phyloP scores from a whole-genome alignment of 495 filamentous ascomycete species.

The Talaromyces stipitatus region DNA sequence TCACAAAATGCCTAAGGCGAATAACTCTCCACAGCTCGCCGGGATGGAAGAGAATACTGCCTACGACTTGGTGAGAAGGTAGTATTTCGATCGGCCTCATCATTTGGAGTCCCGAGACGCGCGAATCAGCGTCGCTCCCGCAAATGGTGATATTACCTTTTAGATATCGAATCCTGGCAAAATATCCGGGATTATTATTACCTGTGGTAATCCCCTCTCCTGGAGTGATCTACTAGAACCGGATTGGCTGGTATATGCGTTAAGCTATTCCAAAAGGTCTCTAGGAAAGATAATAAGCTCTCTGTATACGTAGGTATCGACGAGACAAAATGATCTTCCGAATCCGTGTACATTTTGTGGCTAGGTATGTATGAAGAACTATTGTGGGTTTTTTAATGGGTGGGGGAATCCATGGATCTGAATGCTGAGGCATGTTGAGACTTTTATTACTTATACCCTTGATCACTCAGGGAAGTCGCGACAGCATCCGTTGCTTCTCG shows the following conservation, averaged over 20 bases:
- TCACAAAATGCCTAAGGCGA: too few species aligned
- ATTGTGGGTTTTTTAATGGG: not conserved
- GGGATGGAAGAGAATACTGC: too few species aligned
- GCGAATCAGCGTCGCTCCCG: too few species aligned
- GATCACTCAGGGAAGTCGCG: not conserved
- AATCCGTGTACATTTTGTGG: not conserved
- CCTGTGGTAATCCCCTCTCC: too few species aligned
- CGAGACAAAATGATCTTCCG: not conserved
- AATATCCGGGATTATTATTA: too few species aligned
- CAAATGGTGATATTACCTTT: too few species aligned
- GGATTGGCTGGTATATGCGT: not conserved
- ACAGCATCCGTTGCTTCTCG: not conserved
- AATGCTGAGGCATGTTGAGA: not conserved
- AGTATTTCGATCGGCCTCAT: too few species aligned
- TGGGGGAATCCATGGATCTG: not conserved
- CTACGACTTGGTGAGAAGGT: too few species aligned
- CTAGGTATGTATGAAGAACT: not conserved
- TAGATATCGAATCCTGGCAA: too few species aligned
- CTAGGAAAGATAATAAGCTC: not conserved
- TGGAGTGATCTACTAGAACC: too few species aligned
- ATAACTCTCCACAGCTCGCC: too few species aligned
- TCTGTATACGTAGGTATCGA: not conserved
- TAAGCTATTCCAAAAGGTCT: not conserved
- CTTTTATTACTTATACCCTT: not conserved
- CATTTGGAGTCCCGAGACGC: too few species aligned